Percentiles rank a stretch among this genome's conserved stretches.
phyloP scores from a whole-genome alignment of 148 eudicot genomes.

The Polygonum maritimum region DNA sequence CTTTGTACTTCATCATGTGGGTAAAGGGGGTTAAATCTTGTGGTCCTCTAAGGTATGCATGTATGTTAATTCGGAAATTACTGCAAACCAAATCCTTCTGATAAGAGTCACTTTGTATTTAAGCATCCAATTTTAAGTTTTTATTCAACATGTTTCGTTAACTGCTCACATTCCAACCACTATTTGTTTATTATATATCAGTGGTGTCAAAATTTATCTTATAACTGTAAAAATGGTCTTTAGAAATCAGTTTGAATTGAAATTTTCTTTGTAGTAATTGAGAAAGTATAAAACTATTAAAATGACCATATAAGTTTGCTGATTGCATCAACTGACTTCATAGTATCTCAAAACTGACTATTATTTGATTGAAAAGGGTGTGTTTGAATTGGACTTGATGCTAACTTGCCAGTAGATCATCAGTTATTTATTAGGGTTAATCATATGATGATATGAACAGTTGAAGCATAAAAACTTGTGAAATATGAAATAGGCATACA shows the following conservation, averaged over 20 bases:
- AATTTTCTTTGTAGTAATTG: no score
- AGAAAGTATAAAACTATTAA: no score
- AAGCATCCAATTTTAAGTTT: not conserved
- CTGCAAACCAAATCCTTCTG: not conserved
- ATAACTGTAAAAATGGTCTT: not conserved
- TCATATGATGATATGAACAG: no score
- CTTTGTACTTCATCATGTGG: constrained; percentile 90
- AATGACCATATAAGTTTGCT: no score
- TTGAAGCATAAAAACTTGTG: no score
- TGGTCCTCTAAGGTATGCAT: constrained; percentile 79
- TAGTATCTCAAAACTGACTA: no score
- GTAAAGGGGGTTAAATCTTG: constrained; percentile 91
- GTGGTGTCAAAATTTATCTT: not conserved
- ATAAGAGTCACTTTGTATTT: not conserved
- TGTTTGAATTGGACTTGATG: no score
- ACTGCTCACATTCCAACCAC: not conserved
- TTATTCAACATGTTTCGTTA: not conserved
- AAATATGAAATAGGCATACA: not conserved
- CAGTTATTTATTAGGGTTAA: no score
- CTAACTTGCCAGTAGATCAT: no score
- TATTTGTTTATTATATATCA: not conserved
- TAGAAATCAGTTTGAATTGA: no score
- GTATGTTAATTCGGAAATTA: not conserved
- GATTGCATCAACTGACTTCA: no score
- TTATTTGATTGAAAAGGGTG: no score